A percentile compares a stretch with the other conserved stretches of the same genome.
phyloP scores from a whole-genome alignment of 108 stramenopile genomes.

The Asterionellopsis glacialis region DNA sequence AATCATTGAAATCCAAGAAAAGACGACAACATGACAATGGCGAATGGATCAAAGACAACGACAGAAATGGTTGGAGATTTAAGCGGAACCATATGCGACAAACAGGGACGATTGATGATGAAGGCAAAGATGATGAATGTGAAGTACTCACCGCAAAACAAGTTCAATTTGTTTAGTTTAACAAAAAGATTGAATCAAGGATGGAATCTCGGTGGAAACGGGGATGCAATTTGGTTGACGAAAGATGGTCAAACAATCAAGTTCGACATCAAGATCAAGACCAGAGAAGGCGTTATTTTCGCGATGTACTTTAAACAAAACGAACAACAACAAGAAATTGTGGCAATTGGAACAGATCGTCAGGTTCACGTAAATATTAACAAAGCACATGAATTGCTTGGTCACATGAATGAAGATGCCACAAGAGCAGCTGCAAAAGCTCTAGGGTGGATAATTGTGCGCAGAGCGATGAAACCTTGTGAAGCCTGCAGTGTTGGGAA shows the following conservation, averaged over 20 bases:
- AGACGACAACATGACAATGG: conserved; percentile 1
- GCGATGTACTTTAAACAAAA: conserved; percentile 10
- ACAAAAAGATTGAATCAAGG: conserved; percentile 15
- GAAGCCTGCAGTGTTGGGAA: conserved; percentile 16
- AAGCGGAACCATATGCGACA: not conserved
- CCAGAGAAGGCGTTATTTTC: conserved; percentile 17
- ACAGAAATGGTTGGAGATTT: not conserved
- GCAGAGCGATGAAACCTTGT: conserved; percentile 21
- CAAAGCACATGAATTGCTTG: conserved; percentile 17
- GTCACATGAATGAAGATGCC: conserved; percentile 17
- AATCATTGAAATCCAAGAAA: not conserved
- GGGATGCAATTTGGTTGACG: conserved; percentile 7
- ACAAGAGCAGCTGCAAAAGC: conserved; percentile 13
- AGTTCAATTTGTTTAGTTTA: conserved; percentile 8
- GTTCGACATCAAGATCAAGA: conserved; percentile 33
- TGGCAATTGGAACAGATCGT: not conserved
- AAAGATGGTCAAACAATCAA: conserved; percentile 14
- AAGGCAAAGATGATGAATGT: conserved; percentile 4
- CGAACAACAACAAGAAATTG: not conserved
- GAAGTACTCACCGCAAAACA: conserved; percentile 16
- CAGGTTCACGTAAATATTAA: conserved; percentile 5
- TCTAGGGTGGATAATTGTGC: conserved; percentile 14
- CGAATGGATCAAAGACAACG: not conserved
- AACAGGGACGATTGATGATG: not conserved
- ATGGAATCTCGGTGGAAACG: conserved; percentile 25